Evolutionary conservation across 305 asterid genomes (phyloP), one percentile per base, ranked within the genome.

Genomic region (Solanum hybrid): DNA sequence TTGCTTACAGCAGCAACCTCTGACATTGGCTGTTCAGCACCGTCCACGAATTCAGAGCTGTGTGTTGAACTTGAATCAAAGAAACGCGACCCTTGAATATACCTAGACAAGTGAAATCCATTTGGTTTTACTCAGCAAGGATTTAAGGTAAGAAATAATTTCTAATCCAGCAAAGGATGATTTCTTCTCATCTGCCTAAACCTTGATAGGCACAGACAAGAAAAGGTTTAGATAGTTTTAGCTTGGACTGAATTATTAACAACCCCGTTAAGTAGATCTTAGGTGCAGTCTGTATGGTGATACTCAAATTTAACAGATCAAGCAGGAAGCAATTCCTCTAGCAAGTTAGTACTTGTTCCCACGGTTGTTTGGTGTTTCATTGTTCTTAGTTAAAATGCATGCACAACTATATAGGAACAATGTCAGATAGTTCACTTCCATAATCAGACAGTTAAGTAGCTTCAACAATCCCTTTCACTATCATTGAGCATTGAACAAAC

Each of bases 51-150:
- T 71, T 91, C 89, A 73, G 95, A 88, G 88, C 85, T 88, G 32
- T 45, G 12, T 24, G 78, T 85, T 69, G 84, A 89, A 86, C 90
- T 90, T 12, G 94, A 87, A 82, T 94, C 95, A 85, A 96, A 91
- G 77, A 96, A 36, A 75, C 95, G 98, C 73, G 93, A 96, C 87
- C 99, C 99, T 93, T 93, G 93, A 89, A 96, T 92, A 92, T 95
- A 96, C 95, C 99, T 97, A 88, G 38, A 86, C 78, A 80, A 85
- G 78, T 45, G 90, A 91, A 13, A 88, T 69, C 88, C 78, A 72
- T 88, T 78, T 19, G 82, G 89, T 73, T 90, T 81, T 56, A 31
- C 31, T 29, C 72, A 45, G 19, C 10, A 40, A 82, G 38, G 73
- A 8, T 29, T 27, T 17, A 17, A 29, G 29, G 17, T 45, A 45